A percentile compares a stretch with the other conserved stretches of the same genome.
Conservation (phyloP, 202 grass and related monocot species). For the Eragrostis tef region DNA sequence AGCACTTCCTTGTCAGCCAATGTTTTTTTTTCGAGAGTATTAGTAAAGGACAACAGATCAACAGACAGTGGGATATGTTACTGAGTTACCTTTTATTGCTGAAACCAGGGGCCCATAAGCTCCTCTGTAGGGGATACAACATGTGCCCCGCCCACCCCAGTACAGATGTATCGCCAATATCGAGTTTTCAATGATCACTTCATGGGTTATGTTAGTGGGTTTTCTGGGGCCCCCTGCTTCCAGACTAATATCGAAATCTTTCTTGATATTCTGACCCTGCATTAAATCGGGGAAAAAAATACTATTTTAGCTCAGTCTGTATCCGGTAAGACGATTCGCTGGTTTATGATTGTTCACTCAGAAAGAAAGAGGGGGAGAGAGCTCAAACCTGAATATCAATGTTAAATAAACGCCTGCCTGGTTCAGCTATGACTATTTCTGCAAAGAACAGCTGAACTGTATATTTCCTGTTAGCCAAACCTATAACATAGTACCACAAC, state of each 20-base stretch:
- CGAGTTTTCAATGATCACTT: conserved; percentile 19
- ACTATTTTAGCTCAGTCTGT: neutral
- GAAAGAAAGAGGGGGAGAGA: neutral
- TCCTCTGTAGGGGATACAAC: conserved; percentile 53
- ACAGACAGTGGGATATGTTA: neutral
- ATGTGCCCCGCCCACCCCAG: conserved; percentile 66
- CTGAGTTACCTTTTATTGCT: conserved; percentile 54
- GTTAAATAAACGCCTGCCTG: conserved; percentile 59
- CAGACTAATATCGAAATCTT: conserved; percentile 58
- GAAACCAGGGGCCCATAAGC: conserved; percentile 66
- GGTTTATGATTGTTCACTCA: neutral
- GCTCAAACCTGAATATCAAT: conserved; percentile 67
- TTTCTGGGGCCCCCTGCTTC: conserved; percentile 44
- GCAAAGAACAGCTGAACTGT: conserved; percentile 59
- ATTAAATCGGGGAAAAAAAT: neutral
- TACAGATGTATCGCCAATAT: conserved; percentile 60
- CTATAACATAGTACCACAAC: conserved; percentile 54
- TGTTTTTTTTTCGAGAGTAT: neutral
- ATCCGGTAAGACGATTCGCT: neutral
- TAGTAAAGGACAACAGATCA: neutral
- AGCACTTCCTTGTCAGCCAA: conserved; percentile 24
- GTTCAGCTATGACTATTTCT: conserved; percentile 57
- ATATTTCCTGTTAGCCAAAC: conserved; percentile 50
- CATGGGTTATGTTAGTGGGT: conserved; percentile 37
- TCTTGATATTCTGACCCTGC: conserved; percentile 44